Conservation (phyloP, 345 rosid genomes). For the Excoecaria agallocha region DNA sequence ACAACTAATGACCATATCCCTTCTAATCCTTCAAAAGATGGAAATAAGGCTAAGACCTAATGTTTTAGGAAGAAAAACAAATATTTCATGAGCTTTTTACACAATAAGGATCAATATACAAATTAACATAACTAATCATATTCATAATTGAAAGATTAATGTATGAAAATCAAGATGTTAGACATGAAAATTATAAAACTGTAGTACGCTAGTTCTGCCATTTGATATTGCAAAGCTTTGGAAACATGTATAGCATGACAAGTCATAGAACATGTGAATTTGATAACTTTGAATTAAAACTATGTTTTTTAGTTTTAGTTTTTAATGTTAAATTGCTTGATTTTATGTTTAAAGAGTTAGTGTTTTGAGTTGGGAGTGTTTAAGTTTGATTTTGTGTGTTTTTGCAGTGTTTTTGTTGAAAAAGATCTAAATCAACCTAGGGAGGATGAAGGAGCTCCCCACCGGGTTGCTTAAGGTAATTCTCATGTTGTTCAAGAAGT, state of each 20-base stretch:
- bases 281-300: no score
- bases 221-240: background rate
- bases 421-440: no score
- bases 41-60: conserved; percentile 79
- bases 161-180: background rate
- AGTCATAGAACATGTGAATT: background rate
- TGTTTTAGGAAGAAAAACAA: background rate
- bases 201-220: background rate
- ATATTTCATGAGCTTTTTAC: background rate
- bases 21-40: conserved; percentile 82
- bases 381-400: no score
- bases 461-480: no score
- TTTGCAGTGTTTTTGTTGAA: no score
- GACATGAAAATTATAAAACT: background rate
- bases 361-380: no score
- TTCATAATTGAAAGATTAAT: background rate
- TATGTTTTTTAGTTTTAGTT: no score
- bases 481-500: no score
- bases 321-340: no score
- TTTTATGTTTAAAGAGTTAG: no score
- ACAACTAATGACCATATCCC: conserved; percentile 92
- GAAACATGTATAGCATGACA: background rate
- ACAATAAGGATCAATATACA: background rate
- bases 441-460: no score
- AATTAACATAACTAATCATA: background rate